Base-by-base conservation (phyloP, 805 yeast species). In the Barnettozyma pratensis region DNA sequence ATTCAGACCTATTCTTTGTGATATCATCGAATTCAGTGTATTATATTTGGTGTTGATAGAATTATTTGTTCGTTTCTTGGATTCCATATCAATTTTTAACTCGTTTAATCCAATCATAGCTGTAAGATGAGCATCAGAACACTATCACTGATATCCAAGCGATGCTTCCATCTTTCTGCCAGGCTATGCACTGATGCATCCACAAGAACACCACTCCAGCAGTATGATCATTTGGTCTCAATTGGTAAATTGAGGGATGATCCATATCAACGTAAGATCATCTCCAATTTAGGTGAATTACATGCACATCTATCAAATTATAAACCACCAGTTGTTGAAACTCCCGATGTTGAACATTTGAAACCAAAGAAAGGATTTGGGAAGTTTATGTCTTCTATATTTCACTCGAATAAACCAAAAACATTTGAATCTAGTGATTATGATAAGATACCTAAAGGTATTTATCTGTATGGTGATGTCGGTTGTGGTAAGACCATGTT, bases 401-500 rank as follows among this genome's bases (percentile, higher is more conserved):
- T 75, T 10, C 64, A 76, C 39, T 40, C 54, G 37, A 59, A 60
- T 31, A 50, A 44, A 29, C 12, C 39, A 32, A 30, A 31, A 34
- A 52, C 39, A 19, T 50, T 37, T 26, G 39, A 44, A 4, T 45
- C 55, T 35, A 52, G 54, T 7, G 65, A 60, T 39, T 71, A 67
- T 30, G 66, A 66, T 19, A 58, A 58, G 3, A 72, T 83, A 11
- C 96, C 94, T 2, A 73, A 77, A 55, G 99, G 99, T 5, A 85
- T 94, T 7, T 94, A 94, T 61, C 73, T 94, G 31, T 94, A 87
- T 66, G 99, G 99, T 26, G 98, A 94, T 65, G 99, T 94, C 39
- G 99, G 99, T 2, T 91, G 98, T 67, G 99, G 99, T 4, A 92
- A 94, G 63, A 94, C 99, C 7, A 92, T 94, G 97, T 72, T 94